Evolutionary conservation across 78 protist species (phyloP), one percentile per base, ranked within the genome.

Genomic region (Blattamonas nauphoetae): DNA sequence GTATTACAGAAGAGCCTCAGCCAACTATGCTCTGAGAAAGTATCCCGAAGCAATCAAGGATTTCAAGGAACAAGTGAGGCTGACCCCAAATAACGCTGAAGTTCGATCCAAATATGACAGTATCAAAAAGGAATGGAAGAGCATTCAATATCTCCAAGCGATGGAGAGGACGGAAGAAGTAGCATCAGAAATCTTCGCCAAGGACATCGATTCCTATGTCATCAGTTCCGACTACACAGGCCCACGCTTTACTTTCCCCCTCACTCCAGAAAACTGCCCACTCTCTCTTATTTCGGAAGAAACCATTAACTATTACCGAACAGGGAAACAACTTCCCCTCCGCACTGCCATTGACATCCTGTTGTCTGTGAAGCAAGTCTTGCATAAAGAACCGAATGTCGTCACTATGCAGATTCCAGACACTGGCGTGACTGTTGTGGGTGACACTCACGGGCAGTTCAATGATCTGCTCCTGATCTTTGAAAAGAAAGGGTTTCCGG

Each of bases 381-480:
- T 55, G 11, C 21, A 11, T 55, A 29, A 11, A 55, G 71, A 55
- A 55, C 71, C 71, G 21, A 55, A 55, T 55, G 11, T 55, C 38
- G 71, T 55, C 38, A 55, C 71, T 29, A 21, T 55, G 11, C 71
- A 11, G 11, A 11, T 55, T 29, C 11, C 71, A 55, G 21, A 21
- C 38, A 11, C 38, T 29, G 71, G 71, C 11, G 71, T 55, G 21
- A 46, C 55, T 38, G 77, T 90, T 11, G 92, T 90, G 38, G 92
- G 92, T 6, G 92, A 90, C 84, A 0, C 87, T 33, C 92, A 90
- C 85, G 92, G 92, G 41, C 89, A 87, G 84, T 83, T 81, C 43
- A 78, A 80, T 34, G 92, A 90, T 79, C 42, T 90, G 45, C 21
- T 35, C 64, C 79, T 44, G 38, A 64, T 90, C 42, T 43, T 90